Evolutionary conservation across 2,329 filamentous ascomycete genomes (phyloP).

Genomic region (Talaromyces amestolkiae): DNA sequence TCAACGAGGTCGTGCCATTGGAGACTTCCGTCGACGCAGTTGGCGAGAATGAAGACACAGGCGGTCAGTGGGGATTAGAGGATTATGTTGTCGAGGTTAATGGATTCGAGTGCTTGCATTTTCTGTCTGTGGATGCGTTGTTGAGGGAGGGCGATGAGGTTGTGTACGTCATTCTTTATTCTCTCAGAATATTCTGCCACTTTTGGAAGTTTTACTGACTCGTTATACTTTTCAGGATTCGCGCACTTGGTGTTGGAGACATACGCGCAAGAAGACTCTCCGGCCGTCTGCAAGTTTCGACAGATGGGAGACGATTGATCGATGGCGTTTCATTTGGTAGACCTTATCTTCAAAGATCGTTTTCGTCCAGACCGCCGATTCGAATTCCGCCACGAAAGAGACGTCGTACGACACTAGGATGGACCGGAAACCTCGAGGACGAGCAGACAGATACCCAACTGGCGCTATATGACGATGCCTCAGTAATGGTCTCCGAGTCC

Average conservation of each 20-base stretch:
- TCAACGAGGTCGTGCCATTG: slow-evolving; percentile 78
- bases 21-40: slow-evolving; percentile 56
- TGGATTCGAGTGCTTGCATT: slow-evolving; percentile 88
- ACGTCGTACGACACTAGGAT: slow-evolving; percentile 45
- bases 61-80: slow-evolving; percentile 74
- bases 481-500: slow-evolving; percentile 32
- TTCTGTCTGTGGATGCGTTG: slow-evolving; percentile 66
- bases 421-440: slow-evolving; percentile 29
- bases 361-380: slow-evolving; percentile 63
- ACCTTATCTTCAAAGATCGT: slow-evolving; percentile 59
- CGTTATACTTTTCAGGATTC: slow-evolving; percentile 57
- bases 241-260: slow-evolving; percentile 72
- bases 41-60: slow-evolving; percentile 30
- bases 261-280: slow-evolving; percentile 68
- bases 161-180: slow-evolving; percentile 54
- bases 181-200: neutral
- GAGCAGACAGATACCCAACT: slow-evolving; percentile 19
- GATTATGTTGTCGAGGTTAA: slow-evolving; percentile 82
- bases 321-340: slow-evolving; percentile 84
- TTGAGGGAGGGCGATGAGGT: slow-evolving; percentile 83
- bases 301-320: slow-evolving; percentile 74
- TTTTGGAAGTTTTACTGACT: neutral
- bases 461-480: slow-evolving; percentile 24
- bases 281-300: slow-evolving; percentile 77
- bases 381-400: slow-evolving; percentile 72